Evolutionary conservation across 371 early-diverging fungal species (phyloP).

Genomic region (Mortierella sp.): DNA sequence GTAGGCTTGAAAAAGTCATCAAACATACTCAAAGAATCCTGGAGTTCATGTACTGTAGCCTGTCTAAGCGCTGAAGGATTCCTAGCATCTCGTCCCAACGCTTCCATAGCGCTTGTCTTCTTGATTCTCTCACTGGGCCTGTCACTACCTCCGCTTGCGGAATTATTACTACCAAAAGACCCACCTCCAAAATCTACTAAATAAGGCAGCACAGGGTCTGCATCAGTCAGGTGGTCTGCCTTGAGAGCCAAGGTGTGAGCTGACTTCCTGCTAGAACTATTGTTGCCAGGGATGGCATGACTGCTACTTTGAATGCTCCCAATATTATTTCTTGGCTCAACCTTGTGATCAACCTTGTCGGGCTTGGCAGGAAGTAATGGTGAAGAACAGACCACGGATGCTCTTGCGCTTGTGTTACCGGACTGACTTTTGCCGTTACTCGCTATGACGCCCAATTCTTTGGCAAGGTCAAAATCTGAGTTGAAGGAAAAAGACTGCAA

Average conservation of each 20-base stretch:
- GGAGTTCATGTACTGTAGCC: background rate
- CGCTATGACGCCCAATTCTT: constrained; percentile 15
- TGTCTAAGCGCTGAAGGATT: background rate
- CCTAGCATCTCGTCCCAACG: background rate
- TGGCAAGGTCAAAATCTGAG: constrained; percentile 21
- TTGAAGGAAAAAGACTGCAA: constrained; percentile 19
- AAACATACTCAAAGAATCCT: constrained; percentile 15
- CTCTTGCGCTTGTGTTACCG: constrained; percentile 21
- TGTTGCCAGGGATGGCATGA: background rate
- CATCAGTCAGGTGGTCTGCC: constrained; percentile 10
- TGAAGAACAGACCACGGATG: constrained; percentile 16
- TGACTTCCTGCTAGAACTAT: constrained; percentile 3
- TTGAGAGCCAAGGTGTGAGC: background rate
- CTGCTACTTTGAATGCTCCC: constrained; percentile 3
- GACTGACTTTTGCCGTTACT: constrained; percentile 5
- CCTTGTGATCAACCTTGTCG: constrained; percentile 19
- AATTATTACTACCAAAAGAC: background rate
- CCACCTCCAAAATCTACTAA: constrained; percentile 15
- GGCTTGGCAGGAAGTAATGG: constrained; percentile 11
- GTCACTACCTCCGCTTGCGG: background rate
- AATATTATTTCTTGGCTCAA: constrained; percentile 7
- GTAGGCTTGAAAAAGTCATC: constrained; percentile 34
- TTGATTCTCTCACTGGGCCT: background rate
- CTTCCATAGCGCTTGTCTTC: background rate
- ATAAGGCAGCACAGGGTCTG: constrained; percentile 7